Conservation (phyloP, 108 stramenopile species). For the Nitzschia palea region DNA sequence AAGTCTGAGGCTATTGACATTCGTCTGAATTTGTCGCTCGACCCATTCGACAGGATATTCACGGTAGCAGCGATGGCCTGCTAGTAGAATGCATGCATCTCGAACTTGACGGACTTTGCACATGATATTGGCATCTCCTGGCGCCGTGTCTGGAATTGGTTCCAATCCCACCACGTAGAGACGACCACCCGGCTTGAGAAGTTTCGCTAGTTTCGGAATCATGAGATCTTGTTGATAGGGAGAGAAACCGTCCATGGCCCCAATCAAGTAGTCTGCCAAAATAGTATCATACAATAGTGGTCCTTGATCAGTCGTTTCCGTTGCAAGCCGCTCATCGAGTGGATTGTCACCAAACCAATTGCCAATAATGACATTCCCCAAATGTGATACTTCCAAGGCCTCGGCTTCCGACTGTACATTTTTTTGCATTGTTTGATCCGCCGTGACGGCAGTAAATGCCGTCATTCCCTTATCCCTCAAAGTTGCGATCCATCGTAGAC, state of each 20-base stretch:
- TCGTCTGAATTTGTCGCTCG: conserved; percentile 61
- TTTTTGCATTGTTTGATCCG: conserved; percentile 74
- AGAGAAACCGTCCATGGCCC: conserved; percentile 95
- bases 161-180: conserved; percentile 92
- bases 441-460: conserved; percentile 77
- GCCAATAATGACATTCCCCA: conserved; percentile 80
- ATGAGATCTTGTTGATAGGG: conserved; percentile 94
- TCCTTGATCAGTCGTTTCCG: conserved; percentile 18
- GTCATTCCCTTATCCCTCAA: conserved; percentile 59
- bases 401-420: conserved; percentile 68
- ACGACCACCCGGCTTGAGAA: conserved; percentile 86
- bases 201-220: conserved; percentile 71
- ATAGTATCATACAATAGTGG: conserved; percentile 69
- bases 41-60: conserved; percentile 97
- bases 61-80: conserved; percentile 91
- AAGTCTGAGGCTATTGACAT: conserved; percentile 27
- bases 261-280: conserved; percentile 93
- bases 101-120: conserved; percentile 86
- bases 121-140: conserved; percentile 68
- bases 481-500: conserved; percentile 91
- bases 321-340: conserved; percentile 11
- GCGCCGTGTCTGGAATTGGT: conserved; percentile 81
- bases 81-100: conserved; percentile 94
- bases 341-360: conserved; percentile 72
- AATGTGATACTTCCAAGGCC: conserved; percentile 45